Percentiles rank a stretch among this genome's conserved stretches.
Conservation (phyloP, 345 rosid genomes). For the Euphorbia tirucalli region DNA sequence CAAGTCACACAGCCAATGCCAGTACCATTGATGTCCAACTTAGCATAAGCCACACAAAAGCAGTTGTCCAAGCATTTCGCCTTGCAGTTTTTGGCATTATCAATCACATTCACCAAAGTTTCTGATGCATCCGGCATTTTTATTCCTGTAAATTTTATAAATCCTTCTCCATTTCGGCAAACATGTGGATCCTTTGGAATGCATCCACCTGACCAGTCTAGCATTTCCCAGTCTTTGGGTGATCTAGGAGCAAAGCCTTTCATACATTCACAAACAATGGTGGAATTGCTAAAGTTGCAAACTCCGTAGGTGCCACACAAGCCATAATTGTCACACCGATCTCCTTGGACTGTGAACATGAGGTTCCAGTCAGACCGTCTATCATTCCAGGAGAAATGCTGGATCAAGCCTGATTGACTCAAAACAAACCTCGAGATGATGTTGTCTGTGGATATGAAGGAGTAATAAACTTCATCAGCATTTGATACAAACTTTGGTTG, state of each 20-base stretch:
- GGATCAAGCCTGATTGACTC: slow-evolving; percentile 23
- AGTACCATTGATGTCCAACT: slow-evolving; percentile 8
- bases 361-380: slow-evolving; percentile 7
- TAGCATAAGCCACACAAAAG: slow-evolving; percentile 12
- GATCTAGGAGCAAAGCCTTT: slow-evolving; percentile 10
- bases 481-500: slow-evolving; percentile 20
- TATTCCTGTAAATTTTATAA: slow-evolving; percentile 5
- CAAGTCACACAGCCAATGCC: slow-evolving; percentile 14
- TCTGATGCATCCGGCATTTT: slow-evolving; percentile 16
- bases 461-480: slow-evolving; percentile 25
- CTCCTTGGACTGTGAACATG: slow-evolving; percentile 11
- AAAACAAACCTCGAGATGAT: slow-evolving; percentile 21
- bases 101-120: not conserved
- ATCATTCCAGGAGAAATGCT: slow-evolving; percentile 20
- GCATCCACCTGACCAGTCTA: slow-evolving; percentile 16
- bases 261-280: not conserved
- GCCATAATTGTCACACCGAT: slow-evolving; percentile 13
- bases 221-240: slow-evolving; percentile 5
- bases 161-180: slow-evolving; percentile 13
- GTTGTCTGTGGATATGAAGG: not conserved
- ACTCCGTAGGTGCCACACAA: slow-evolving; percentile 13
- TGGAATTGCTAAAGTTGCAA: not conserved
- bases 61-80: slow-evolving; percentile 8
- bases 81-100: not conserved
- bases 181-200: slow-evolving; percentile 1